These are phyloP conservation scores for Arachnomyces sp. DNA, from an alignment of 2,329 filamentous ascomycete species.

Conservation along the genomic window DNA sequence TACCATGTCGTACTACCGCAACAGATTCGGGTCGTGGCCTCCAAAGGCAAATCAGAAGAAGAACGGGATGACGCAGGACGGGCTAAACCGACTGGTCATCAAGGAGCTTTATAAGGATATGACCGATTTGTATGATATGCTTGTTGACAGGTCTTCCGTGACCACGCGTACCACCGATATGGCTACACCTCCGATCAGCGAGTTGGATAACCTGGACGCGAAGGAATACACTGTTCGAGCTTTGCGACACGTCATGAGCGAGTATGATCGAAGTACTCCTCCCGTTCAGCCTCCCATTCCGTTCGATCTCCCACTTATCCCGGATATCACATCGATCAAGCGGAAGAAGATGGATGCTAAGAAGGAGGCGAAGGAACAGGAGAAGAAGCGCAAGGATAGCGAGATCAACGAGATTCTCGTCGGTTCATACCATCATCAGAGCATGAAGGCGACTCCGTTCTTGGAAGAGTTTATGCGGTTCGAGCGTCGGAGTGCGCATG, in stretches of 20 bases:
- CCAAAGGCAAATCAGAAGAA: slow-evolving; percentile 88
- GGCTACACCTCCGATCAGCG: slow-evolving; percentile 45
- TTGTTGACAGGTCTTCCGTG: slow-evolving; percentile 69
- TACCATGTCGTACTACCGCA: slow-evolving; percentile 60
- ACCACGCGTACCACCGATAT: slow-evolving; percentile 73
- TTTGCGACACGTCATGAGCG: slow-evolving; percentile 68
- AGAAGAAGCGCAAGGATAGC: slow-evolving; percentile 65
- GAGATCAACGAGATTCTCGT: slow-evolving; percentile 71
- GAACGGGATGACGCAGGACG: slow-evolving; percentile 77
- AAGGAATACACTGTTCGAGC: slow-evolving; percentile 58
- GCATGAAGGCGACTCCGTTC: slow-evolving; percentile 42
- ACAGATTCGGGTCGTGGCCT: slow-evolving; percentile 68
- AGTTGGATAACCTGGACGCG: slow-evolving; percentile 38
- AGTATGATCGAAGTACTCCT: slow-evolving; percentile 82
- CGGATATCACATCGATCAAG: slow-evolving; percentile 57
- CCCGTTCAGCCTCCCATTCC: slow-evolving; percentile 87
- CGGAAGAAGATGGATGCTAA: slow-evolving; percentile 59
- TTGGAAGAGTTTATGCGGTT: slow-evolving; percentile 42
- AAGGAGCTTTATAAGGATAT: slow-evolving; percentile 78
- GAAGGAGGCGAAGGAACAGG: slow-evolving; percentile 61
- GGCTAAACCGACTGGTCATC: slow-evolving; percentile 75
- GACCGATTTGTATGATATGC: slow-evolving; percentile 75
- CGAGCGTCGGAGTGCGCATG: slow-evolving; percentile 36
- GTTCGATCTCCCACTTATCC: slow-evolving; percentile 75
- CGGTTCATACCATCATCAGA: slow-evolving; percentile 72